Conservation (phyloP, 129 eudicot species). For the Saposhnikovia divaricata region DNA sequence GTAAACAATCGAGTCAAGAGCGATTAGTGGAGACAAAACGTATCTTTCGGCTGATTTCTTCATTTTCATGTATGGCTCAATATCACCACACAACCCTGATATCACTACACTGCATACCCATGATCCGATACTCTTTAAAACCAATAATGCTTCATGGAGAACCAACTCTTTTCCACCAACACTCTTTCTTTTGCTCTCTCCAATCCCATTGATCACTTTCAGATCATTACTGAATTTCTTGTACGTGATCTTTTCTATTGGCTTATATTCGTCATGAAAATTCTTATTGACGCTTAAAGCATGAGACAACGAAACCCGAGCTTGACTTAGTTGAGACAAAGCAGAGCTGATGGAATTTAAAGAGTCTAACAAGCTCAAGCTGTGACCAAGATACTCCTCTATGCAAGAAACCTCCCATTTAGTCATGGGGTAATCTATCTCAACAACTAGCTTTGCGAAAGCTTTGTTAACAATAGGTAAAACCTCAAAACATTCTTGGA, state of each 20-base stretch:
- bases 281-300: conserved; percentile 27
- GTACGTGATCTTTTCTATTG: conserved; percentile 15
- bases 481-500: too few relatives aligned
- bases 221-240: conserved; percentile 21
- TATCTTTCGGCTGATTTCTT: conserved; percentile 2
- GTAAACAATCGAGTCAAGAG: conserved; percentile 22
- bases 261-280: conserved; percentile 17
- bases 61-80: conserved; percentile 20
- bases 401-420: conserved; percentile 42
- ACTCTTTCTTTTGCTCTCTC: conserved; percentile 7
- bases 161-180: conserved; percentile 28
- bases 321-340: conserved; percentile 39
- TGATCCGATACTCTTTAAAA: conserved; percentile 26
- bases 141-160: conserved; percentile 45
- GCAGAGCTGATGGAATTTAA: conserved; percentile 43
- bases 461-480: too few relatives aligned
- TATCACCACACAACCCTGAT: conserved; percentile 35
- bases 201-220: not conserved
- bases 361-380: conserved; percentile 38
- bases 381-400: conserved; percentile 56
- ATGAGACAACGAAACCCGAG: conserved; percentile 36
- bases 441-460: conserved; percentile 48
- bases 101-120: conserved; percentile 51
- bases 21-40: conserved; percentile 14
- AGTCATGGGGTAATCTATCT: conserved; percentile 67